Evolutionary conservation across 441 rosid species (phyloP), one percentile per base, ranked within the genome.

Genomic region (Rhodomyrtus psidioides): DNA sequence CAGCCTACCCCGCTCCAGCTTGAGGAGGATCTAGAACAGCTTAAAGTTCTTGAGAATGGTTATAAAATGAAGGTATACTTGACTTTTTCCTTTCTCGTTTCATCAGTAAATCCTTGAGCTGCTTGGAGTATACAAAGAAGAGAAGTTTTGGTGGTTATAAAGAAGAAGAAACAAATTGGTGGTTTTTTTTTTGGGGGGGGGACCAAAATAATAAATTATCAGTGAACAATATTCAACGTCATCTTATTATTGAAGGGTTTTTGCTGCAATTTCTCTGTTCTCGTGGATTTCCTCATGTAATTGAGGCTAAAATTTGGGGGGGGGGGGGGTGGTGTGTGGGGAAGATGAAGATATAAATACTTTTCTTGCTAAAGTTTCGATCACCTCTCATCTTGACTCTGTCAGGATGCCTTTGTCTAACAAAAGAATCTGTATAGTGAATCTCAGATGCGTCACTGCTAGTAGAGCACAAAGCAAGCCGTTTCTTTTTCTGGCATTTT

Each of bases 21-120:
- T 65, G 98, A 96, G 88, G 99, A 97, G 89, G 99, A 97, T 91
- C 93, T 97, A 55, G 99, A 97, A 81, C 99, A 97, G 93, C 97
- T 97, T 84, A 97, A 96, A 93, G 98, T 95, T 84, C 98, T 96
- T 74, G 99, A 97, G 90, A 95, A 97, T 90, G 98, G 99, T 44
- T 97, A 95, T 87, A 97, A 94, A 89, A 97, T 97, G 98, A 97
- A 97, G 99, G 99, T 96, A 88, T 26, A 28, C 12, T 13, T 7
- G 26, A 82, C 39, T 16, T 34, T 8, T 55, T 19, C 23, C 51
- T 30, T 34, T 83, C 51, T 19, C 26, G 13, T 8, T 17, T 42
- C 21, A 2, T 51, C 27, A n/a, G 30, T 42, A 27, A 53, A 39
- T 16, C 30, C 53, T 9, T 46, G 3, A 65, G 55, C 44, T 51